phyloP scores from a whole-genome alignment of 2,329 filamentous ascomycete genomes.

The Colletotrichum trifolii region DNA sequence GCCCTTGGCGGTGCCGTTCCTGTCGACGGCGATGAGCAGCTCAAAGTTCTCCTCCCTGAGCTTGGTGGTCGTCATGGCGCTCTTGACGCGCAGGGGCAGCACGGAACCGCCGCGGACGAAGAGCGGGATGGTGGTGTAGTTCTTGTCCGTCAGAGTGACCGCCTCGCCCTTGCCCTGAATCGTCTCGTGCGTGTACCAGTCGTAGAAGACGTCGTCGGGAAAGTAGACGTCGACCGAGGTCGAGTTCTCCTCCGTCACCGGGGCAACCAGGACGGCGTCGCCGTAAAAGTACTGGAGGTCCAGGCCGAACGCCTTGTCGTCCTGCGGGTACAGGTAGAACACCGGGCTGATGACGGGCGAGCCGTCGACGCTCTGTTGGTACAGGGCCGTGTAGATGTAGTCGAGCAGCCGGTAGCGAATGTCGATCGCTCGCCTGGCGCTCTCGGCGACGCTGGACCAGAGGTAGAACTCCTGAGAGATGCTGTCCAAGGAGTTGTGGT shows the following conservation, averaged over 20 bases:
- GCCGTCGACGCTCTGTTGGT: conserved; percentile 69
- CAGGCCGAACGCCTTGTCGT: conserved; percentile 56
- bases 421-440: conserved; percentile 75
- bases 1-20: conserved; percentile 72
- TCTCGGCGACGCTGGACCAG: conserved; percentile 71
- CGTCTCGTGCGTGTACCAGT: conserved; percentile 59
- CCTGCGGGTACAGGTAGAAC: conserved; percentile 75
- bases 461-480: conserved; percentile 74
- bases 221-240: conserved; percentile 60
- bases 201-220: conserved; percentile 62
- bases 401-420: conserved; percentile 84
- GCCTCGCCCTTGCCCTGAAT: conserved; percentile 34
- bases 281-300: conserved; percentile 65
- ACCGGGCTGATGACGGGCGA: conserved; percentile 75
- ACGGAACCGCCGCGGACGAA: conserved; percentile 74
- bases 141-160: conserved; percentile 45
- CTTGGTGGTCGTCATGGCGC: conserved; percentile 72
- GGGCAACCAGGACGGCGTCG: conserved; percentile 58
- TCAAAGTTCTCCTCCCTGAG: conserved; percentile 75
- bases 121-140: conserved; percentile 68
- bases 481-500: conserved; percentile 67
- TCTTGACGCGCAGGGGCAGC: conserved; percentile 66
- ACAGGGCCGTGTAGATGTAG: conserved; percentile 80
- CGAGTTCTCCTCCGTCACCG: conserved; percentile 57
- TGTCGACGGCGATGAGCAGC: conserved; percentile 74